Evolutionary conservation across 2,329 filamentous ascomycete genomes (phyloP).

Genomic region (Endocalyx cinctus): DNA sequence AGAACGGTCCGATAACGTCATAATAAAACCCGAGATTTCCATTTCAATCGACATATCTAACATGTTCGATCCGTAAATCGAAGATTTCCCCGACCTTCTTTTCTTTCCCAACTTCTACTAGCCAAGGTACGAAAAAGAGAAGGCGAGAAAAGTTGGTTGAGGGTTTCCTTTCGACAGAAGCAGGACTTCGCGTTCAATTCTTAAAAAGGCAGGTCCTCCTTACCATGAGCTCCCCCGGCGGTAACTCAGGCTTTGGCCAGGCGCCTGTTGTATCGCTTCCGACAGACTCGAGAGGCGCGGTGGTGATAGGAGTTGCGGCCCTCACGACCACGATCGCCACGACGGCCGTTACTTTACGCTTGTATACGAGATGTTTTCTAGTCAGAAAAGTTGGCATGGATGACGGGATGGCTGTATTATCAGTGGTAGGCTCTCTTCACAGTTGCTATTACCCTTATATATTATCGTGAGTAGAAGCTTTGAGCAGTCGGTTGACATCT

Average conservation of each 20-base stretch:
- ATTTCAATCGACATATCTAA: too few relatives aligned
- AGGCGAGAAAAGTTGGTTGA: too few relatives aligned
- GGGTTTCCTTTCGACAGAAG: too few relatives aligned
- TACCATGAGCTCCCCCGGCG: background rate
- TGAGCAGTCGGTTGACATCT: background rate
- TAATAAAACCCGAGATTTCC: too few relatives aligned
- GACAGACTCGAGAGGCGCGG: background rate
- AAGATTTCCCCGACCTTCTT: too few relatives aligned
- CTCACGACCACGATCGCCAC: background rate
- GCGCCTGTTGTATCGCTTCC: too few relatives aligned
- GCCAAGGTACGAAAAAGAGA: too few relatives aligned
- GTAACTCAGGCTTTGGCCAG: background rate
- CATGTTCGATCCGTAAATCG: too few relatives aligned
- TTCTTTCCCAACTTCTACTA: too few relatives aligned
- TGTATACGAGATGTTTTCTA: slow-evolving; percentile 3
- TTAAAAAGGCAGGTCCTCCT: background rate
- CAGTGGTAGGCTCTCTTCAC: slow-evolving; percentile 1
- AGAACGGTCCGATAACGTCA: too few relatives aligned
- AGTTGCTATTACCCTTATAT: background rate
- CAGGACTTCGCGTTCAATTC: too few relatives aligned
- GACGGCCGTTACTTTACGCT: slow-evolving; percentile 1
- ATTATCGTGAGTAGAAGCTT: background rate
- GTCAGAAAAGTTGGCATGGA: slow-evolving; percentile 3
- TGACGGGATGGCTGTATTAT: slow-evolving; percentile 3
- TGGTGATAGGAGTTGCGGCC: slow-evolving; percentile 1